Percentiles rank a stretch among this genome's conserved stretches.
These are phyloP conservation scores for Artomyces pyxidatus DNA, from an alignment of 768 basidiomycete species.

Conservation along the genomic window DNA sequence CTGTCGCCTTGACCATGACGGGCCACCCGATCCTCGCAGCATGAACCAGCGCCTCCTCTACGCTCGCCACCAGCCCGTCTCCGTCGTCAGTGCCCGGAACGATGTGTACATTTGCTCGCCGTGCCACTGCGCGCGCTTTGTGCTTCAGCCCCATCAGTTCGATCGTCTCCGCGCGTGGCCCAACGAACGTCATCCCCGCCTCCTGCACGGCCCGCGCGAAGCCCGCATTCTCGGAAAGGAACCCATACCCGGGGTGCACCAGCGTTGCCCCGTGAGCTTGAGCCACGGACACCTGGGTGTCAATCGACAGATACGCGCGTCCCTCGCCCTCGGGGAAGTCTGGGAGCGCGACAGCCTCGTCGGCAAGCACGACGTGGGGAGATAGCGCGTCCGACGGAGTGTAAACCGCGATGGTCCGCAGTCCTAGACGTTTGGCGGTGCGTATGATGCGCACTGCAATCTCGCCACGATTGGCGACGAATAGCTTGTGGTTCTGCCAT, in stretches of 20 bases:
- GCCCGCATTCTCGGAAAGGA: conserved; percentile 54
- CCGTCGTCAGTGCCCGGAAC: conserved; percentile 40
- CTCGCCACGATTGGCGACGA: conserved; percentile 68
- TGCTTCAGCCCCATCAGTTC: conserved; percentile 56
- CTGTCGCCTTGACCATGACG: conserved; percentile 59
- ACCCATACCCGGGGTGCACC: conserved; percentile 59
- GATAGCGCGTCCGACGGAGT: conserved; percentile 48
- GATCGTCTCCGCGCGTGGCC: conserved; percentile 44
- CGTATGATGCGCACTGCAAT: conserved; percentile 58
- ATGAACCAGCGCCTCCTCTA: conserved; percentile 32
- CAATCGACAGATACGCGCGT: conserved; percentile 34
- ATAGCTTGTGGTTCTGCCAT: conserved; percentile 41
- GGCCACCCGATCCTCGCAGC: conserved; percentile 45
- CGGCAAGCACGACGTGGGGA: conserved; percentile 49
- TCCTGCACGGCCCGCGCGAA: conserved; percentile 41
- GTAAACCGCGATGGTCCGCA: conserved; percentile 53
- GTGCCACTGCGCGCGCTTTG: conserved; percentile 39
- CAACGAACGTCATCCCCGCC: conserved; percentile 49
- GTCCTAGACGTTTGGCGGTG: conserved; percentile 42
- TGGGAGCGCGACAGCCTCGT: conserved; percentile 36
- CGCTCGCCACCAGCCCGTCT: conserved; percentile 34
- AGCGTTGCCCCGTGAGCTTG: conserved; percentile 35
- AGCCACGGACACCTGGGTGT: conserved; percentile 36
- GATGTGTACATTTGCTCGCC: conserved; percentile 40
- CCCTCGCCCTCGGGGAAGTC: conserved; percentile 24